A percentile compares a stretch with the other conserved stretches of the same genome.
Conservation (phyloP, 495 filamentous ascomycete genomes). For the Aspergillus ellipticus region DNA sequence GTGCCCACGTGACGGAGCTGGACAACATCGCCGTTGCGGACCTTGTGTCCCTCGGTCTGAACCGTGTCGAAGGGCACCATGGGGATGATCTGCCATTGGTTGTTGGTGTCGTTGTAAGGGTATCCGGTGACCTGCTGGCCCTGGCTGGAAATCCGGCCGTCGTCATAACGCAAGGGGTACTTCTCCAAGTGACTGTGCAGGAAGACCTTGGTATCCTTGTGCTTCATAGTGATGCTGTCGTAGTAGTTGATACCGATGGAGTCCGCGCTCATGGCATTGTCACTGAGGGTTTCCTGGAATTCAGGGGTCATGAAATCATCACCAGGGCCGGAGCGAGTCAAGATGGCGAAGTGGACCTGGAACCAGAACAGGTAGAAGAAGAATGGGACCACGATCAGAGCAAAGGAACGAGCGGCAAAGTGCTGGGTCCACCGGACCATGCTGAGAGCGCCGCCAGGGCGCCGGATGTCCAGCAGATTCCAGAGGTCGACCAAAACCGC, state of each 20-base stretch:
- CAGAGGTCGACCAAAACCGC: slow-evolving; percentile 93
- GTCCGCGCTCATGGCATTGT: slow-evolving; percentile 87
- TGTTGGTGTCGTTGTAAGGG: slow-evolving; percentile 97
- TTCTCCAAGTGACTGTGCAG: slow-evolving; percentile 87
- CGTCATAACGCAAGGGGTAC: slow-evolving; percentile 94
- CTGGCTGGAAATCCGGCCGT: slow-evolving; percentile 95
- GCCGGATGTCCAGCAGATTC: slow-evolving; percentile 86
- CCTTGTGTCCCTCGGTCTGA: slow-evolving; percentile 51
- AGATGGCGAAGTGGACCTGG: slow-evolving; percentile 94
- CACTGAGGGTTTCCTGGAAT: slow-evolving; percentile 93
- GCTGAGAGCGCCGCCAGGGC: slow-evolving; percentile 69
- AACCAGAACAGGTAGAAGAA: slow-evolving; percentile 99
- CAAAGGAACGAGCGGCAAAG: slow-evolving; percentile 77
- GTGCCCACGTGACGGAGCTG: slow-evolving; percentile 86
- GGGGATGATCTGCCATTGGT: slow-evolving; percentile 93
- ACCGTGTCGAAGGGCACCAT: slow-evolving; percentile 49
- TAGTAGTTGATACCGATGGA: slow-evolving; percentile 85
- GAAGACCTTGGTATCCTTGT: slow-evolving; percentile 96
- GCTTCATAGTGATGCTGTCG: slow-evolving; percentile 79
- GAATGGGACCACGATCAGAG: slow-evolving; percentile 86
- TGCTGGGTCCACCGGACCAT: slow-evolving; percentile 83
- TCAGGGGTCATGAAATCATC: slow-evolving; percentile 99
- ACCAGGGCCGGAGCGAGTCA: slow-evolving; percentile 84
- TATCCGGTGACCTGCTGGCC: slow-evolving; percentile 98
- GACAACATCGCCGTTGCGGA: slow-evolving; percentile 83